A percentile compares a stretch with the other conserved stretches of the same genome.
phyloP scores from a whole-genome alignment of 495 filamentous ascomycete species.

The Pseudomonodictys pantanalensis region DNA sequence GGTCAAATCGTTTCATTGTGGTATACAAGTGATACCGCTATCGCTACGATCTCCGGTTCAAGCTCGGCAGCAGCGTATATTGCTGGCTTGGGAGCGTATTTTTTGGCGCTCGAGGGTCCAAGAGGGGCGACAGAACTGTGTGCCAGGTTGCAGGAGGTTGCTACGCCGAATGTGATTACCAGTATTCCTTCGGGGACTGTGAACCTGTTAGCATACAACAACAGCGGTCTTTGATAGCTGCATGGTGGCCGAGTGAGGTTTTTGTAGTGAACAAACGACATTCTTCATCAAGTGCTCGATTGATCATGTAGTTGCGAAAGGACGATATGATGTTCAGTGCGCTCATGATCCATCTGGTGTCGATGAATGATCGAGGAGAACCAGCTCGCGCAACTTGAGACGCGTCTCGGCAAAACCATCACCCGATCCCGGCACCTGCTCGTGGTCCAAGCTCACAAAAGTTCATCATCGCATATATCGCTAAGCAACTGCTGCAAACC shows the following conservation, averaged over 20 bases:
- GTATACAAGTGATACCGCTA: conserved; percentile 7
- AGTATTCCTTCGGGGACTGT: conserved; percentile 16
- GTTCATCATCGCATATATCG: too few species aligned
- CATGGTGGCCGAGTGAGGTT: too few species aligned
- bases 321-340: too few species aligned
- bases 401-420: too few species aligned
- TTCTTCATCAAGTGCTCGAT: too few species aligned
- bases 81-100: conserved; percentile 48
- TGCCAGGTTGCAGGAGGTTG: conserved; percentile 11
- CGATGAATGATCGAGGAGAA: too few species aligned
- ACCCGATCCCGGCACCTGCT: too few species aligned
- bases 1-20: neutral
- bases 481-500: too few species aligned
- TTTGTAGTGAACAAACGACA: neutral
- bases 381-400: too few species aligned
- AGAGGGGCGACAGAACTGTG: conserved; percentile 9
- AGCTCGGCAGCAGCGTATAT: conserved; percentile 61
- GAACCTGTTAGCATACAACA: conserved; percentile 23
- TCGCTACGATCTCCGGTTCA: conserved; percentile 56
- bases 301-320: too few species aligned
- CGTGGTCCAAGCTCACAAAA: too few species aligned
- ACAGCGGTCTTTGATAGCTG: conserved; percentile 17
- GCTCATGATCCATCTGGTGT: too few species aligned
- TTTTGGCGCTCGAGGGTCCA: conserved; percentile 18
- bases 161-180: conserved; percentile 11